These are phyloP conservation scores for Adansonia madagascariensis DNA, from an alignment of 441 rosid genomes.

Conservation along the genomic window DNA sequence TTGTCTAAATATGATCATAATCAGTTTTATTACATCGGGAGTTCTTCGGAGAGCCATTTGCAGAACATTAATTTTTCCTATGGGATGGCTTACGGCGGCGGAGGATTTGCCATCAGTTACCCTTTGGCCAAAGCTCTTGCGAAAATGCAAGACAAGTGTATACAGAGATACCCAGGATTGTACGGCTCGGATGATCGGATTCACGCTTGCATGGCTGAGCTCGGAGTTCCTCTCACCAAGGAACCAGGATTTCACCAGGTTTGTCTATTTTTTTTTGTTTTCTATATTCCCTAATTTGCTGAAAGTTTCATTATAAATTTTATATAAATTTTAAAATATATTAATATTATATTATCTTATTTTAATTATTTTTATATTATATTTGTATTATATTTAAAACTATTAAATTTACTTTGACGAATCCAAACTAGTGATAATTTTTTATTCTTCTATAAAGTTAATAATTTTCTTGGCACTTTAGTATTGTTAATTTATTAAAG, in stretches of 20 bases:
- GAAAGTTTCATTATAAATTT: neutral
- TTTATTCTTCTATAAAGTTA: neutral
- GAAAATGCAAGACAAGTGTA: conserved; percentile 59
- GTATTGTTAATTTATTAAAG: neutral
- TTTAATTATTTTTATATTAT: too few relatives aligned
- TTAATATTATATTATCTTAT: too few relatives aligned
- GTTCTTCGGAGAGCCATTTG: conserved; percentile 65
- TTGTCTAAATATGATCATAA: conserved; percentile 58
- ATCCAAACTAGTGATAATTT: neutral
- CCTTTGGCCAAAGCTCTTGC: conserved; percentile 56
- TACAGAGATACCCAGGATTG: conserved; percentile 51
- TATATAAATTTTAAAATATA: too few relatives aligned
- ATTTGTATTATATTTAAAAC: too few relatives aligned
- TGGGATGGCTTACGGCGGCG: conserved; percentile 76
- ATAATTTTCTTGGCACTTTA: neutral
- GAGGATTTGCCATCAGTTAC: conserved; percentile 71
- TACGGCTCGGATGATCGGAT: conserved; percentile 78
- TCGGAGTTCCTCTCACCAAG: conserved; percentile 68
- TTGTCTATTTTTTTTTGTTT: neutral
- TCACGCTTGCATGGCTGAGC: conserved; percentile 74
- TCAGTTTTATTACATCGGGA: conserved; percentile 62
- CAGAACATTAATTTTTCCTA: conserved; percentile 65
- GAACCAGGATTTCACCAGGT: conserved; percentile 76
- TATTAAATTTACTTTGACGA: too few relatives aligned
- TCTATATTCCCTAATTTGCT: neutral